Evolutionary conservation across 1,139 yeast species (phyloP).

Genomic region (Arxiozyma heterogenica): DNA sequence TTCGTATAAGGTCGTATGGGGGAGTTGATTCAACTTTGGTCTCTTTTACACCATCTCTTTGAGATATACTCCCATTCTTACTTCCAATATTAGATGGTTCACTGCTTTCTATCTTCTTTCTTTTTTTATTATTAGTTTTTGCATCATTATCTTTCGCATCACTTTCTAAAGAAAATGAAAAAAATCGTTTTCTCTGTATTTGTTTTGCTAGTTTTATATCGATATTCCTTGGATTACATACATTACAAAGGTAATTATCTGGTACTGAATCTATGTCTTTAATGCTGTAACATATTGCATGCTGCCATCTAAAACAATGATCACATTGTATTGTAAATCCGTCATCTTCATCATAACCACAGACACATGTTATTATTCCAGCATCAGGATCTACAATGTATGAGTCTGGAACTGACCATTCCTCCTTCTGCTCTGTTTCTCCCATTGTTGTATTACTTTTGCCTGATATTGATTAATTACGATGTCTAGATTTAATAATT

Average conservation of each 20-base stretch:
- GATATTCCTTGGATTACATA: slow-evolving; percentile 60
- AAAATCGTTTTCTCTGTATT: slow-evolving; percentile 34
- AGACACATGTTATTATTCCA: slow-evolving; percentile 82
- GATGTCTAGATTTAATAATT: slow-evolving; percentile 4
- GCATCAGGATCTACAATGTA: slow-evolving; percentile 70
- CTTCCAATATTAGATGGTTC: background rate
- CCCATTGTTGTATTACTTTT: background rate
- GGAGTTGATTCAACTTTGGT: background rate
- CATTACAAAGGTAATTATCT: slow-evolving; percentile 73
- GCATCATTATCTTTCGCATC: background rate
- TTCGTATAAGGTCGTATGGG: slow-evolving; percentile 13
- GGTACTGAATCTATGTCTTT: slow-evolving; percentile 67
- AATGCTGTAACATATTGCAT: slow-evolving; percentile 80
- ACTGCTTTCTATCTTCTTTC: background rate
- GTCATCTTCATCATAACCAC: slow-evolving; percentile 85
- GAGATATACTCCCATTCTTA: background rate
- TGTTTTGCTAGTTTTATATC: slow-evolving; percentile 44
- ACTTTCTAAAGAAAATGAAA: slow-evolving; percentile 4
- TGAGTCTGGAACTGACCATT: slow-evolving; percentile 31
- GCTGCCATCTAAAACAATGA: slow-evolving; percentile 89
- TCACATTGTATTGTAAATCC: slow-evolving; percentile 95
- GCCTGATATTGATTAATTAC: slow-evolving; percentile 4
- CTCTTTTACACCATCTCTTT: slow-evolving; percentile 14
- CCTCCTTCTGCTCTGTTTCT: background rate
- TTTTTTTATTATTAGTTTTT: slow-evolving; percentile 4